phyloP scores from a whole-genome alignment of 2,329 filamentous ascomycete species.

The Juglanconis sp. region DNA sequence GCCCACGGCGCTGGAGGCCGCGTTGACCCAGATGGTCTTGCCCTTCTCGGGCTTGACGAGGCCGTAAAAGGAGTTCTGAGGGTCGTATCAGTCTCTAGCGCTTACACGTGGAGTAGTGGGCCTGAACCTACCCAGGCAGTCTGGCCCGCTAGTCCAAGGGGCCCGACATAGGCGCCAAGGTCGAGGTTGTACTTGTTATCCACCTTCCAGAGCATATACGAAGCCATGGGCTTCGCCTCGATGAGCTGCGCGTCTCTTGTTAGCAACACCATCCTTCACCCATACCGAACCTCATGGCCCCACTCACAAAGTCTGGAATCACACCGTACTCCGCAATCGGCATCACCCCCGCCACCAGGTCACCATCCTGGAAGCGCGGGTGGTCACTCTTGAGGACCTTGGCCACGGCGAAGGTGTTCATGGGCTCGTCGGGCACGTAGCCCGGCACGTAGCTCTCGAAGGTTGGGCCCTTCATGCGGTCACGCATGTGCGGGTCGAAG shows the following conservation, averaged over 20 bases:
- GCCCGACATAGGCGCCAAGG: constrained; percentile 60
- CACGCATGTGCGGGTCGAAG: constrained; percentile 18
- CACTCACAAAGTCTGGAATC: constrained; percentile 34
- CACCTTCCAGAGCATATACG: constrained; percentile 39
- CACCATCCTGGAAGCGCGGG: constrained; percentile 38
- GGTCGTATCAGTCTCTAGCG: neutral
- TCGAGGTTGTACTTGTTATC: constrained; percentile 65
- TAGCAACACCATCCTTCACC: neutral
- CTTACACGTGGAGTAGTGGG: no score
- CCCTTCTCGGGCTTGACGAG: constrained; percentile 73
- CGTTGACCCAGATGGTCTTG: constrained; percentile 75
- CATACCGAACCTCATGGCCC: constrained; percentile 21
- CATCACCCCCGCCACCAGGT: constrained; percentile 53
- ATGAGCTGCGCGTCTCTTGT: constrained; percentile 29
- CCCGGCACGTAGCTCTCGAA: constrained; percentile 17
- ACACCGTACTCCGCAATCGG: constrained; percentile 62
- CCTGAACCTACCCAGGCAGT: constrained; percentile 56
- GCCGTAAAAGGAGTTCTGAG: constrained; percentile 63
- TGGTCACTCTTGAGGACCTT: constrained; percentile 16
- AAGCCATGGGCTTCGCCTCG: constrained; percentile 11
- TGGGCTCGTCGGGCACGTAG: constrained; percentile 12
- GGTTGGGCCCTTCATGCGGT: constrained; percentile 16
- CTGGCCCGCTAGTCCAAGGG: constrained; percentile 73
- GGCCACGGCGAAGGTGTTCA: constrained; percentile 11
- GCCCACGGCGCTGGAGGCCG: constrained; percentile 72